Conservation (phyloP, 148 eudicot genomes). For the Vaccinium myrtillus region DNA sequence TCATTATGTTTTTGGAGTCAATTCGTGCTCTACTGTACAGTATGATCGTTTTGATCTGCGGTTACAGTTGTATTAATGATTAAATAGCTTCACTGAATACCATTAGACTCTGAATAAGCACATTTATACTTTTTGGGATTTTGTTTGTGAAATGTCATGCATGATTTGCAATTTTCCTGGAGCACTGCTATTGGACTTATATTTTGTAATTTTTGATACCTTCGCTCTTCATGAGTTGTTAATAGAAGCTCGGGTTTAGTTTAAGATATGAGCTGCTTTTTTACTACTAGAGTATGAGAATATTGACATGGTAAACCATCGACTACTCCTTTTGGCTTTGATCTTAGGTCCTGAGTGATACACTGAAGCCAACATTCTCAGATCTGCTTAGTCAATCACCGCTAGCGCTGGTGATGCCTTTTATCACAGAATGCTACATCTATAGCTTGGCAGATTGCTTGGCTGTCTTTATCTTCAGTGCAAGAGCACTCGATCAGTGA, state of each 20-base stretch:
- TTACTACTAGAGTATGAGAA: background rate
- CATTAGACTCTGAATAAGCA: background rate
- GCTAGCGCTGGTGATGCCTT: background rate
- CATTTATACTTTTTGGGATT: background rate
- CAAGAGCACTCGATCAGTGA: background rate
- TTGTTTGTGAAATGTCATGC: background rate
- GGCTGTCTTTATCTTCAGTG: background rate
- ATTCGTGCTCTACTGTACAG: background rate
- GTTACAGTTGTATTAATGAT: background rate
- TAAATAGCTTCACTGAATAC: background rate
- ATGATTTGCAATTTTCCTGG: background rate
- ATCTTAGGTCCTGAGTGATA: background rate
- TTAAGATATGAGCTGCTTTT: background rate
- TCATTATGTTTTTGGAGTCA: background rate
- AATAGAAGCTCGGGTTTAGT: background rate
- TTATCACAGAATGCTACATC: background rate
- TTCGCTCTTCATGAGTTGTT: background rate
- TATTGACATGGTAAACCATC: background rate
- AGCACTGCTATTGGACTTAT: background rate
- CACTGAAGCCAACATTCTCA: background rate
- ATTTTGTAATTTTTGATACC: background rate
- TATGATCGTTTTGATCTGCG: background rate
- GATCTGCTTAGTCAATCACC: background rate
- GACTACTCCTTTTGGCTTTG: background rate
- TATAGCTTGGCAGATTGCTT: background rate